These are phyloP conservation scores for Diophrys sp. DNA, from an alignment of 73 alveolate genomes.

Conservation along the genomic window DNA sequence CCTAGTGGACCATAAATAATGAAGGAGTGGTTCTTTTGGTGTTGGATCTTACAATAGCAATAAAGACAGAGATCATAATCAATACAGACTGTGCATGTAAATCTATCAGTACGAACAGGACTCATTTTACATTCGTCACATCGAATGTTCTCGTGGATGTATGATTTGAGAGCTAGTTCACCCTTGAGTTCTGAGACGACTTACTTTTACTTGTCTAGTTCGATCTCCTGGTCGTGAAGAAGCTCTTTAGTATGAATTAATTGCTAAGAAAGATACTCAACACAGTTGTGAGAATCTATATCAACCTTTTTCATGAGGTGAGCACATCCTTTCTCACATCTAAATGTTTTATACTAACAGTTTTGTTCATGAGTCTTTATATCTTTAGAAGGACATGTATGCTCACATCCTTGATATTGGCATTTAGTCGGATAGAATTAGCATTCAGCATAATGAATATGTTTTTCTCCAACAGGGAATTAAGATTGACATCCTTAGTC, in stretches of 20 bases:
- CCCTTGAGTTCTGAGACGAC: slow-evolving; percentile 29
- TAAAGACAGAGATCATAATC: slow-evolving; percentile 54
- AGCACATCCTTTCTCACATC: slow-evolving; percentile 52
- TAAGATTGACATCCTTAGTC: slow-evolving; percentile 46
- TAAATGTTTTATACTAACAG: slow-evolving; percentile 49
- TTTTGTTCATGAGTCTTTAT: slow-evolving; percentile 27
- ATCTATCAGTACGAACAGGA: slow-evolving; percentile 56
- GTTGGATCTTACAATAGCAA: slow-evolving; percentile 55
- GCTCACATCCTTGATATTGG: slow-evolving; percentile 6
- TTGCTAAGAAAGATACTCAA: slow-evolving; percentile 34
- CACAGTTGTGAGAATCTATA: slow-evolving; percentile 42
- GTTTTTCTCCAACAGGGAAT: slow-evolving; percentile 22
- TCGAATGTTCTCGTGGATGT: slow-evolving; percentile 45
- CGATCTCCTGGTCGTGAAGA: slow-evolving; percentile 25
- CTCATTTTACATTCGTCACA: slow-evolving; percentile 57
- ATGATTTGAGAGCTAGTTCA: slow-evolving; percentile 32
- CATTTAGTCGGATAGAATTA: slow-evolving; percentile 35
- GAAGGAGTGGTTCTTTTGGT: slow-evolving; percentile 47
- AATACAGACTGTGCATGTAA: slow-evolving; percentile 35
- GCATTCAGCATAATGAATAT: slow-evolving; percentile 34
- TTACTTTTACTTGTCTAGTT: slow-evolving; percentile 26
- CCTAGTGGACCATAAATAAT: slow-evolving; percentile 57
- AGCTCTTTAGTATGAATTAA: slow-evolving; percentile 27
- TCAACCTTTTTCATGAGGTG: slow-evolving; percentile 30
- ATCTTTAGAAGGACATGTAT: slow-evolving; percentile 22